These are phyloP conservation scores for Citrullus colocynthis DNA, from an alignment of 306 rosid genomes.

Conservation along the genomic window DNA sequence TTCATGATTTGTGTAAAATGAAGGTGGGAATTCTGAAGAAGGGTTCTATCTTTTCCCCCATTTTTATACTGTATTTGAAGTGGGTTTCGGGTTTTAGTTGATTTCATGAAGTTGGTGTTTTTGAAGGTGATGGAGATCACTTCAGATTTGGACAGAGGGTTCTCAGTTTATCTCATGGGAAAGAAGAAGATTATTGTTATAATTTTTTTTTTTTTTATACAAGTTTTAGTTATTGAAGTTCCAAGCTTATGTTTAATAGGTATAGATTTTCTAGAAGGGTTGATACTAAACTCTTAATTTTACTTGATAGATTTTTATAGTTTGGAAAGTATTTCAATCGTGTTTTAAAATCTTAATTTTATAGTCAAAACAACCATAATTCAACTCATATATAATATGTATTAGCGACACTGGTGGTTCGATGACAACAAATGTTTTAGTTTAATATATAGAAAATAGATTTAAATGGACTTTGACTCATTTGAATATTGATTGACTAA, in stretches of 20 bases:
- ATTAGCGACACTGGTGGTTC: too few relatives aligned
- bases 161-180: neutral
- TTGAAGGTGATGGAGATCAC: neutral
- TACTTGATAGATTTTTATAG: rapidly evolving
- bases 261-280: too few relatives aligned
- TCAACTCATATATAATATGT: too few relatives aligned
- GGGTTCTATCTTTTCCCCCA: neutral
- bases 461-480: too few relatives aligned
- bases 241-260: neutral
- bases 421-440: too few relatives aligned
- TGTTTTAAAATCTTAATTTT: too few relatives aligned
- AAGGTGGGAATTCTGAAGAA: neutral
- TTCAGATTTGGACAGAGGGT: neutral
- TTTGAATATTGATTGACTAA: too few relatives aligned
- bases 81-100: neutral
- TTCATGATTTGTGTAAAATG: neutral
- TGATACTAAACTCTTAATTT: too few relatives aligned
- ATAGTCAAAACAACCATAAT: too few relatives aligned
- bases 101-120: neutral
- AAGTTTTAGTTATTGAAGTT: too few relatives aligned
- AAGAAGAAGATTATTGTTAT: neutral
- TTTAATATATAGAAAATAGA: too few relatives aligned
- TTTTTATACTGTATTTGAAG: neutral
- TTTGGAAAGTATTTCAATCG: too few relatives aligned
- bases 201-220: neutral